A percentile compares a stretch with the other conserved stretches of the same genome.
phyloP scores from a whole-genome alignment of 352 stramenopile species.

The Phytopythium oedochilum region DNA sequence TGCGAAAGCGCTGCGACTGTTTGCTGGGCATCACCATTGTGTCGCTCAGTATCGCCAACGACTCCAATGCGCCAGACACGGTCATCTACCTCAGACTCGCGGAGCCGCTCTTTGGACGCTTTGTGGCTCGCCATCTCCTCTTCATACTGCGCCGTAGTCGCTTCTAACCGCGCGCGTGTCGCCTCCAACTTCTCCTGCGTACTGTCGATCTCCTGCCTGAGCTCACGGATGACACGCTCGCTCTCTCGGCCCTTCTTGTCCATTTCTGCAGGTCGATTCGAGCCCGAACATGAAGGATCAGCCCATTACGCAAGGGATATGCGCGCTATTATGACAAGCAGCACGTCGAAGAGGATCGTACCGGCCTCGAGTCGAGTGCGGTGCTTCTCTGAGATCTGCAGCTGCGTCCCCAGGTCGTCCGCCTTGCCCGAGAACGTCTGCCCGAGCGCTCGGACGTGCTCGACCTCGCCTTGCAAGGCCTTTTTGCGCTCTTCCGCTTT shows the following conservation, averaged over 20 bases:
- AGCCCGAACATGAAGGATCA: neutral
- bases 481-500: slow-evolving; percentile 41
- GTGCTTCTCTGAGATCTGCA: slow-evolving; percentile 42
- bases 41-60: neutral
- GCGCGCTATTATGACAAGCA: too few relatives aligned
- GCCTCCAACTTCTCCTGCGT: slow-evolving; percentile 23
- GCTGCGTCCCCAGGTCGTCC: slow-evolving; percentile 43
- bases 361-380: slow-evolving; percentile 24
- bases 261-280: slow-evolving; percentile 22
- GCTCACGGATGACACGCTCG: slow-evolving; percentile 22
- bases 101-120: slow-evolving; percentile 37
- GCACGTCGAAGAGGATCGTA: slow-evolving; percentile 5
- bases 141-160: slow-evolving; percentile 32
- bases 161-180: slow-evolving; percentile 24
- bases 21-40: slow-evolving; percentile 26
- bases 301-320: too few relatives aligned
- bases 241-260: slow-evolving; percentile 24
- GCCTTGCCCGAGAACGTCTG: slow-evolving; percentile 47
- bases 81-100: slow-evolving; percentile 46
- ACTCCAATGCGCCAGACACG: neutral
- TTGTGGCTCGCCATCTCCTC: slow-evolving; percentile 38
- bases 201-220: slow-evolving; percentile 25
- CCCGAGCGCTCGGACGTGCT: slow-evolving; percentile 45
- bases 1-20: slow-evolving; percentile 59
- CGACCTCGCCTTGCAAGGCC: slow-evolving; percentile 34